Percentiles rank a stretch among this genome's conserved stretches.
These are phyloP conservation scores for Rosa hybrid DNA, from an alignment of 331 rosid genomes.

Conservation along the genomic window DNA sequence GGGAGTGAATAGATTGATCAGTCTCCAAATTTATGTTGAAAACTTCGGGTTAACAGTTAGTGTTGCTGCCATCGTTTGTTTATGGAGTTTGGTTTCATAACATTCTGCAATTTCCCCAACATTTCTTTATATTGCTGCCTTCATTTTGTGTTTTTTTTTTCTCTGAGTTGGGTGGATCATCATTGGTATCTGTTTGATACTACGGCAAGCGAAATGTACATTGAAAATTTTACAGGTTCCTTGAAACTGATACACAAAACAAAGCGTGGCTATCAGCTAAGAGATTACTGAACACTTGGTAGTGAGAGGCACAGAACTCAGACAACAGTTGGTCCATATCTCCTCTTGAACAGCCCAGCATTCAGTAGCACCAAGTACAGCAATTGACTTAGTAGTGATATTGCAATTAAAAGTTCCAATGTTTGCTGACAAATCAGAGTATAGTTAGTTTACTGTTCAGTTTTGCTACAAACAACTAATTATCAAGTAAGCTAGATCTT, in stretches of 20 bases:
- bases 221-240: not conserved
- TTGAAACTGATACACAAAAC: not conserved
- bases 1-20: not conserved
- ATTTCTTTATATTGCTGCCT: not conserved
- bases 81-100: not conserved
- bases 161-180: not conserved
- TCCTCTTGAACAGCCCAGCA: slow-evolving; percentile 62
- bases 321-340: slow-evolving; percentile 47
- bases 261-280: not conserved
- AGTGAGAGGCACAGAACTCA: slow-evolving; percentile 3
- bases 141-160: not conserved
- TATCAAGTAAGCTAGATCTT: no score
- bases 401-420: slow-evolving; percentile 65
- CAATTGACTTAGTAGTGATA: slow-evolving; percentile 62
- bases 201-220: not conserved
- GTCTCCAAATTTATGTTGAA: not conserved
- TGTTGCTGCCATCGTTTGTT: not conserved
- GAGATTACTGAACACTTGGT: not conserved
- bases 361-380: slow-evolving; percentile 60
- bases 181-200: not conserved
- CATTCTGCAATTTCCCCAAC: not conserved
- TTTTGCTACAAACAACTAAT: not conserved
- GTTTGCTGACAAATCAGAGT: slow-evolving; percentile 18
- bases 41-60: not conserved
- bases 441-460: not conserved